Evolutionary conservation across 441 rosid species (phyloP), one percentile per base, ranked within the genome.

Genomic region (Gossypium laxum): DNA sequence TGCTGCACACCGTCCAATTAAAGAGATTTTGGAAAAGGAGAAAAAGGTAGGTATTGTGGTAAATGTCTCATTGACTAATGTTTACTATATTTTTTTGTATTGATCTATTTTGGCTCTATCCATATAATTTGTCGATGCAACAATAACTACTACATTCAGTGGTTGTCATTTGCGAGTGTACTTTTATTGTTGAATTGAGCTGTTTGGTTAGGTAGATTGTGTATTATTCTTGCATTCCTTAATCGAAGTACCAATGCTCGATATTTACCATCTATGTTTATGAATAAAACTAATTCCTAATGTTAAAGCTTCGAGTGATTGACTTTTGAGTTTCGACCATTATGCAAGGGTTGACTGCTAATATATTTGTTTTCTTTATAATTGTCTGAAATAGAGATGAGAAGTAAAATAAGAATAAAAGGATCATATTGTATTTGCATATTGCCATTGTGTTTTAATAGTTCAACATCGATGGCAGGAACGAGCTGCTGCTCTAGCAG

Each of bases 1-100:
- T 71, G 92, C 94, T 38, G 94, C 94, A 2, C 92, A 89, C 74
- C 77, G 88, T 61, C 94, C 94, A 43, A 89, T 89, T 64, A 89
- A 86, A 72, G 89, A 89, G 82, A 89, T 89, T 54, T 72, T 89
- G 68, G 92, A 85, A 69, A 89, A 85, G 80, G 94, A 89, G 72
- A 87, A 89, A 66, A 86, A 85, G 88, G 92, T 87, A 18, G 22
- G 73, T 43, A 43, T 14, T 63, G 6, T 43, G 30, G 45, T 30
- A 50, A 17, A 12, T 63, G 26, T 55, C 41, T 26, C 57, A 17
- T 8, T 58, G 19, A 60, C 48, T 10, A 54, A 2, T 10, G 17
- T 71, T 55, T 55, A 12, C 43, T 28, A 5, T 43, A 41, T 30
- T 64, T 21, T 21, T 18, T 41, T 3, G 26, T 56, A 14, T 43